phyloP scores from a whole-genome alignment of 768 basidiomycete genomes.

The Xanthoconium stramineum region DNA sequence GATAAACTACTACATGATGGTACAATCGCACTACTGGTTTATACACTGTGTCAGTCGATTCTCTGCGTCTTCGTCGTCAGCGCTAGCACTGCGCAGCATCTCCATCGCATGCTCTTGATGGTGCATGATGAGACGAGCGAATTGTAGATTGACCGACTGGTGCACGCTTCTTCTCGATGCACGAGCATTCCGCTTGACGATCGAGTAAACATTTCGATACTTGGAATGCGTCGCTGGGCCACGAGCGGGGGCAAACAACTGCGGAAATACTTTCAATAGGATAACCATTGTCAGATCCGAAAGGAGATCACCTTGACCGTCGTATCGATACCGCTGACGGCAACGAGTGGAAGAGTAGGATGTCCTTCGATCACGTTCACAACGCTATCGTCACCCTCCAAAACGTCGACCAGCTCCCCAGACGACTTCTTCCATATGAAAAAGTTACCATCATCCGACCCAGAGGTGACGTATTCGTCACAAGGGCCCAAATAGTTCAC shows the following conservation, averaged over 20 bases:
- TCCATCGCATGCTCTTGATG: slow-evolving; percentile 29
- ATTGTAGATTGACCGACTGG: slow-evolving; percentile 20
- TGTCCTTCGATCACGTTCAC: slow-evolving; percentile 89
- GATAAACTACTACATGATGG: background rate
- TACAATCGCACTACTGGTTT: slow-evolving; percentile 23
- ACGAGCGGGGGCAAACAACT: slow-evolving; percentile 66
- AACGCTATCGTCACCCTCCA: slow-evolving; percentile 77
- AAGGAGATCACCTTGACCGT: slow-evolving; percentile 66
- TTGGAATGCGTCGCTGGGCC: slow-evolving; percentile 52
- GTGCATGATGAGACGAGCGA: slow-evolving; percentile 31
- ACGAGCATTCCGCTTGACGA: slow-evolving; percentile 54
- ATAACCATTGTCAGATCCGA: background rate
- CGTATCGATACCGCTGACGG: slow-evolving; percentile 82
- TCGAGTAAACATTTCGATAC: slow-evolving; percentile 47
- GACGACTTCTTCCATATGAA: slow-evolving; percentile 81
- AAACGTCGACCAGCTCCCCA: slow-evolving; percentile 65
- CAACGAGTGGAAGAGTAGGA: slow-evolving; percentile 72
- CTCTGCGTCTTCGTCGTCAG: slow-evolving; percentile 29
- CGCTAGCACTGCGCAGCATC: slow-evolving; percentile 15
- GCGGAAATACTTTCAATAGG: background rate
- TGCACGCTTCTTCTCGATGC: slow-evolving; percentile 24
- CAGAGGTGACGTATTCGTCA: slow-evolving; percentile 77
- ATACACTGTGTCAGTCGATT: slow-evolving; percentile 25
- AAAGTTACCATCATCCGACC: slow-evolving; percentile 84
- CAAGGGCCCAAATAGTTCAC: slow-evolving; percentile 81